Conservation (phyloP, 176 grass and related monocot genomes). For the Olyra latifolia region DNA sequence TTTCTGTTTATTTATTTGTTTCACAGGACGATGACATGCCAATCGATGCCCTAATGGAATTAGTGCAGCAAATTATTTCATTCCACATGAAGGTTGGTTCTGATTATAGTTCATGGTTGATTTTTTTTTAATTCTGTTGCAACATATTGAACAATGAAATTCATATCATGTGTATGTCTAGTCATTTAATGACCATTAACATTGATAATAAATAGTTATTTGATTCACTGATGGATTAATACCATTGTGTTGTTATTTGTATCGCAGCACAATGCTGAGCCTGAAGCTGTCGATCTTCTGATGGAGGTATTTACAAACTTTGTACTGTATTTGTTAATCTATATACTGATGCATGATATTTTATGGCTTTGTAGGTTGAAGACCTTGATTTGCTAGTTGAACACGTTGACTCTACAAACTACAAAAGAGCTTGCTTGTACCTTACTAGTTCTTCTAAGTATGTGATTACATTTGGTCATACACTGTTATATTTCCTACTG, state of each 20-base stretch:
- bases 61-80: constrained; percentile 97
- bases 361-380: constrained; percentile 66
- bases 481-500: neutral
- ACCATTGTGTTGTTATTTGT: constrained; percentile 9
- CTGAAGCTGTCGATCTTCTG: constrained; percentile 97
- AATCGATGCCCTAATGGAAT: constrained; percentile 86
- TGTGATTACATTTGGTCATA: neutral
- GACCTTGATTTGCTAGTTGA: constrained; percentile 96
- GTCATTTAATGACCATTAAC: neutral
- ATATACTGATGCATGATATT: constrained; percentile 3
- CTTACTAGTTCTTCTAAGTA: constrained; percentile 95
- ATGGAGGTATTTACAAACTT: constrained; percentile 69
- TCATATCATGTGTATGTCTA: neutral
- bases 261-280: constrained; percentile 90
- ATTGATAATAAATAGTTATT: neutral
- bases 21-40: constrained; percentile 84
- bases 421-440: constrained; percentile 88
- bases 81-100: constrained; percentile 97
- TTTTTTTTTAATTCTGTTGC: neutral
- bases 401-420: constrained; percentile 88
- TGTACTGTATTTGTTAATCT: neutral
- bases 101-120: neutral
- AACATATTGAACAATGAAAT: neutral
- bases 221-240: constrained; percentile 4
- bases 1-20: constrained; percentile 8